Evolutionary conservation across 768 basidiomycete genomes (phyloP).

Genomic region (Krasilnikovozyma curviuscula): DNA sequence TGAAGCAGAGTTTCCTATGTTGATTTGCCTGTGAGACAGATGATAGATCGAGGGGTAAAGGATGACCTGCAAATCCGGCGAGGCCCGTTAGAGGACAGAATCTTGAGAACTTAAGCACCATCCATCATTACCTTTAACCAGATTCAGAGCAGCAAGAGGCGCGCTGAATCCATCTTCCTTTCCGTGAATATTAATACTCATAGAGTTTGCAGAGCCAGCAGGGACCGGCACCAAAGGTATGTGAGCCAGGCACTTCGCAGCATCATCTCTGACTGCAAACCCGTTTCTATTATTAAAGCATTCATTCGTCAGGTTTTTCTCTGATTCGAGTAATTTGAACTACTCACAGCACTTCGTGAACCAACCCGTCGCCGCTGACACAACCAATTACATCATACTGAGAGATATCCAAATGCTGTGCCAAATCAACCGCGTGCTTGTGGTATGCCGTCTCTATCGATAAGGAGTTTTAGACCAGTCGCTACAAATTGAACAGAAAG

Average conservation of each 20-base stretch:
- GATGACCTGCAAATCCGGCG: conserved; percentile 8
- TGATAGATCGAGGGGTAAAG: conserved; percentile 22
- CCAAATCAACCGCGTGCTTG: conserved; percentile 24
- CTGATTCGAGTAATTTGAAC: no score
- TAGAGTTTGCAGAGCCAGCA: conserved; percentile 15
- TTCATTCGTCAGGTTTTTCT: no score
- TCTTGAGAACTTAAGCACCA: not conserved
- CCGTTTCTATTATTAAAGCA: no score
- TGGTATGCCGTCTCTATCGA: conserved; percentile 22
- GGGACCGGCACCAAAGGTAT: conserved; percentile 26
- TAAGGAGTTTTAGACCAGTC: not conserved
- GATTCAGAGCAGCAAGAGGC: conserved; percentile 22
- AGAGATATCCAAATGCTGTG: conserved; percentile 13
- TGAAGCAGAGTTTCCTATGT: conserved; percentile 19
- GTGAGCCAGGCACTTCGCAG: conserved; percentile 19
- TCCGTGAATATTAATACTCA: conserved; percentile 13
- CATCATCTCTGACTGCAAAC: conserved; percentile 22
- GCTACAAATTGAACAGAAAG: not conserved
- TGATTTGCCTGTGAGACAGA: conserved; percentile 16
- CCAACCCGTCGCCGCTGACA: conserved; percentile 25
- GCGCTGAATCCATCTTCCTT: conserved; percentile 23
- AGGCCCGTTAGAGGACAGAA: not conserved
- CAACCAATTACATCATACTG: conserved; percentile 24
- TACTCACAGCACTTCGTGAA: conserved; percentile 26
- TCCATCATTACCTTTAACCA: conserved; percentile 22